These are phyloP conservation scores for Prunus salicina DNA, from an alignment of 306 rosid species.

Conservation along the genomic window DNA sequence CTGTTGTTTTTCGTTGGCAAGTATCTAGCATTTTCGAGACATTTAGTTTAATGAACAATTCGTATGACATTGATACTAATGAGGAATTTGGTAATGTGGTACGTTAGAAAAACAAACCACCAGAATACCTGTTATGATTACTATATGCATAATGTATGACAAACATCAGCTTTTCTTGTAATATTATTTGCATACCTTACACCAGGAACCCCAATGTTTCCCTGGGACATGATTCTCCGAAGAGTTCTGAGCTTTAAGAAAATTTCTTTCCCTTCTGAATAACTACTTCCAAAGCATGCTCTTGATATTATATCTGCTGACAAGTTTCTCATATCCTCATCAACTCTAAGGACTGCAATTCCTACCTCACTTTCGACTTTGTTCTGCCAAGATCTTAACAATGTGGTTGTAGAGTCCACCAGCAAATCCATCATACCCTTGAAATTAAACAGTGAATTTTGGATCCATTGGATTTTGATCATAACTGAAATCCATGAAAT, in stretches of 20 bases:
- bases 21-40: conserved; percentile 28
- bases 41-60: neutral
- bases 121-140: neutral
- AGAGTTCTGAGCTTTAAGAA: conserved; percentile 61
- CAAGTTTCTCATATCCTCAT: conserved; percentile 49
- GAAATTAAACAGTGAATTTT: neutral
- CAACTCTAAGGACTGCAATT: conserved; percentile 42
- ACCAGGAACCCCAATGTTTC: conserved; percentile 55
- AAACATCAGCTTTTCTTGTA: neutral
- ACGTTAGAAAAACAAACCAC: too few relatives aligned
- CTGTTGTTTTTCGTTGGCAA: conserved; percentile 55
- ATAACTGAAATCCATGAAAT: too few relatives aligned
- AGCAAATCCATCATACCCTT: conserved; percentile 65
- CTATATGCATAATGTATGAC: neutral
- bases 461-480: neutral
- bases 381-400: conserved; percentile 50
- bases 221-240: conserved; percentile 42
- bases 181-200: conserved; percentile 26
- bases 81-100: neutral
- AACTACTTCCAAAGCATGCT: conserved; percentile 73
- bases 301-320: conserved; percentile 59
- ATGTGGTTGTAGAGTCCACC: conserved; percentile 46
- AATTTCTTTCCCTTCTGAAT: conserved; percentile 53
- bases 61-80: neutral
- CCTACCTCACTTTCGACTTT: conserved; percentile 44